These are phyloP conservation scores for Euphorbia schlechtendalii DNA, from an alignment of 441 rosid genomes.

Conservation along the genomic window DNA sequence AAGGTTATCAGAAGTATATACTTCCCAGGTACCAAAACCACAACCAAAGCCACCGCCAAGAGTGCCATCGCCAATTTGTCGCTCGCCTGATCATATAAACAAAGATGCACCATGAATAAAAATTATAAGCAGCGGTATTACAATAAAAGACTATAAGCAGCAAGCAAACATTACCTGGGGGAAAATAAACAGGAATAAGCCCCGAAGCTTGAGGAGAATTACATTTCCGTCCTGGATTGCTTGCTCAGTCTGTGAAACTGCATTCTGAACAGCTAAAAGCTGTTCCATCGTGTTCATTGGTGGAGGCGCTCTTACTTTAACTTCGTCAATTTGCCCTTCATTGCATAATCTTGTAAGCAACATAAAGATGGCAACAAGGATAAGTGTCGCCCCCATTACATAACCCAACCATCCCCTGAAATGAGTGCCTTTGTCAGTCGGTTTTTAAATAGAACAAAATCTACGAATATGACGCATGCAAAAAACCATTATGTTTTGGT, in stretches of 20 bases:
- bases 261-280: slow-evolving; percentile 87
- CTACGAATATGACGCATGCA: slow-evolving; percentile 2
- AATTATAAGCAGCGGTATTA: background rate
- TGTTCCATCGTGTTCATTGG: slow-evolving; percentile 86
- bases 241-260: slow-evolving; percentile 68
- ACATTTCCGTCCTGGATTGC: slow-evolving; percentile 72
- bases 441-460: background rate
- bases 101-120: background rate
- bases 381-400: slow-evolving; percentile 32
- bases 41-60: slow-evolving; percentile 32
- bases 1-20: slow-evolving; percentile 37
- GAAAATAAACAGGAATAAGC: slow-evolving; percentile 53
- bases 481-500: background rate
- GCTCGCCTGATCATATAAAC: slow-evolving; percentile 48
- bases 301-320: slow-evolving; percentile 69
- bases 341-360: slow-evolving; percentile 42
- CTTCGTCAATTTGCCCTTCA: slow-evolving; percentile 47
- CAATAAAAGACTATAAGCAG: no score
- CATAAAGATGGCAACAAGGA: slow-evolving; percentile 55
- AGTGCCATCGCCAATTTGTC: slow-evolving; percentile 54
- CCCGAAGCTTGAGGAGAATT: slow-evolving; percentile 74
- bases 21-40: slow-evolving; percentile 47
- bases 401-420: slow-evolving; percentile 75
- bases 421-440: slow-evolving; percentile 15
- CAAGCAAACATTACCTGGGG: slow-evolving; percentile 51